Base-by-base conservation (phyloP, 2,329 filamentous ascomycete species). In the Colletotrichum lini region DNA sequence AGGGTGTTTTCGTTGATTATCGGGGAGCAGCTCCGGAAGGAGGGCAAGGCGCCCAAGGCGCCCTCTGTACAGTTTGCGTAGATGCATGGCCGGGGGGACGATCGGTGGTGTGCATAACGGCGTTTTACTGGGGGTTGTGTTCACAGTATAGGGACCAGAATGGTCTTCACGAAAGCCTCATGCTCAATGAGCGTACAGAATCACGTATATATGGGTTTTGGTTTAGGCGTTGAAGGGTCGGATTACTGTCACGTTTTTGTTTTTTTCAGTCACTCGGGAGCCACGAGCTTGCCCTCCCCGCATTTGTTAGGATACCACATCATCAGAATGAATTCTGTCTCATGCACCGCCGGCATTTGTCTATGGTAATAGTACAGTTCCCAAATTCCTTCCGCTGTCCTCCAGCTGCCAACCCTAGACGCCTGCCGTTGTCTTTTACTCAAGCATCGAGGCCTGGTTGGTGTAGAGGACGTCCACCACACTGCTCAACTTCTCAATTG, bases 381-480 rank as follows among this genome's bases (percentile, higher is more conserved):
- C 62, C 60, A 42, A 72, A 61, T 65, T 52, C 70, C 26, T 49
- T 70, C 40, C 67, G 67, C 67, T 58, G 54, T 58, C 65, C 66
- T 21, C 30, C 59, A 30, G 4, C 18, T 50, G 21, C 58, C 26
- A 30, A n/a, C 60, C 47, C 53, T 63, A n/a, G 68, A 72, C 65
- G 69, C 69, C 65, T 53, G 45, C 52, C 65, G n/a, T 42, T 57
- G 21, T 35, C 59, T 42, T 64, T 79, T 91, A 99, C 88, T 99
- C 96, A 77, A 99, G 87, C 88, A 97, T 87, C 72, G 94, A 97
- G 61, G 96, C 96, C 86, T 99, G 96, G 87, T 98, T 98, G 74
- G 94, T 95, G 88, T 98, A 99, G 79, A 99, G 86, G 76, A 97
- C 94, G 83, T 99, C 97, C 74, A 99, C 97, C 75, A 99, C 96